Base-by-base conservation (phyloP, 2,329 filamentous ascomycete species). In the Exophiala aquamarina region DNA sequence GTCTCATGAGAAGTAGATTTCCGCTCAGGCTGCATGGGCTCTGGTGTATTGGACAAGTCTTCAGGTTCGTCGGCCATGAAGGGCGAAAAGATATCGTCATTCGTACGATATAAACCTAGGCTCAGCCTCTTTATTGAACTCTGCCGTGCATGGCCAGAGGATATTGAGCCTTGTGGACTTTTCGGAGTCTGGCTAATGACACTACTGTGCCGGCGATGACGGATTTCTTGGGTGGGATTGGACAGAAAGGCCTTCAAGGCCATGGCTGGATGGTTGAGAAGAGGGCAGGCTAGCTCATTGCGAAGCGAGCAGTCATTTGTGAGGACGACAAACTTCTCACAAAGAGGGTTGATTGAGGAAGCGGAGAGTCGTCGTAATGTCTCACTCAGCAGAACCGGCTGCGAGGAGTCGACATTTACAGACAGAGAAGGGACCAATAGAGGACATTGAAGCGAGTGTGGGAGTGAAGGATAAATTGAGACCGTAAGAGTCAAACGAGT, bases 61-160 rank as follows among this genome's bases (percentile, higher is more conserved):
- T 47, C 54, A 15, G 52, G 43, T 14, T 54, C 54, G 15, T 49
- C 21, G 1, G 52, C 49, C 10, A 54, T 32, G 41, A 55, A 47
- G 4, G 40, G 9, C 20, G 42, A 38, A 36, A 57, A 57, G 4
- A 41, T 42, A 15, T 49, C 47, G 26, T 57, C 56, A 20, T 50
- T 47, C 18, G 54, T 45, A 28, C 42, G 43, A 20, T 52, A 47
- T 31, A 59, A 44, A 23, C 51, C 49, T 36, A 59, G 42, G 35
- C 56, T 54, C 28, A 57, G 46, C 34, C 52, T 44, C 28, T 54
- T 47, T 36, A 59, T 32, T n/a, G 56, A 57, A 33, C 6, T 6
- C 11, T 26, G 23, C 6, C 23, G 23, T 6, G 23, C 23, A 26
- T 26, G 23, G 23, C 11, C 11, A 6, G 23, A 26, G 6, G 23